Evolutionary conservation across 306 rosid genomes (phyloP).

Genomic region (Oemleria cerasiformis): DNA sequence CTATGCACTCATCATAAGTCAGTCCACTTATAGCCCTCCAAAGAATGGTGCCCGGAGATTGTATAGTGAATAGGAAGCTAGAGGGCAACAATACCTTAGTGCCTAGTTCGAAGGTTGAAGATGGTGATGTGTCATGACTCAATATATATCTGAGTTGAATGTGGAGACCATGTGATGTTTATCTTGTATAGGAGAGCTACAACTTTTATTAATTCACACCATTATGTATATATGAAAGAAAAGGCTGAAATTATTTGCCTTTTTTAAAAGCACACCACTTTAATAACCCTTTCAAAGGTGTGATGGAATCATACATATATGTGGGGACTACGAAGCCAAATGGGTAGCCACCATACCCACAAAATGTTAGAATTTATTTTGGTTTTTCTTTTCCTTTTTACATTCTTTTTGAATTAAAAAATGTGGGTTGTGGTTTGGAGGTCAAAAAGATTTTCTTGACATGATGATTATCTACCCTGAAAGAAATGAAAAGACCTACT

Average conservation of each 20-base stretch:
- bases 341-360: conserved; percentile 22
- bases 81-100: conserved; percentile 36
- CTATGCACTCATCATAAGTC: neutral
- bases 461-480: conserved; percentile 11
- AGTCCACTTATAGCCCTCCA: neutral
- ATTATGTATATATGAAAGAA: conserved; percentile 19
- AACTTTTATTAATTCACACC: conserved; percentile 22
- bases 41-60: conserved; percentile 21
- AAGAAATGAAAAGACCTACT: conserved; percentile 7
- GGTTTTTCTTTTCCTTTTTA: neutral
- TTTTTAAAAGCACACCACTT: conserved; percentile 23
- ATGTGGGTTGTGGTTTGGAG: conserved; percentile 17
- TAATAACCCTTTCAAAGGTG: conserved; percentile 13
- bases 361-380: conserved; percentile 9
- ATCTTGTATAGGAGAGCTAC: conserved; percentile 4
- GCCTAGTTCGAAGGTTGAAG: conserved; percentile 36
- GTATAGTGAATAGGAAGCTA: conserved; percentile 21
- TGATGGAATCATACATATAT: neutral
- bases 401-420: neutral
- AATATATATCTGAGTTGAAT: conserved; percentile 4
- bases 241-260: conserved; percentile 25
- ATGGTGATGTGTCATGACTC: conserved; percentile 39
- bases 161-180: conserved; percentile 63
- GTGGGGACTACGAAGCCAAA: conserved; percentile 21
- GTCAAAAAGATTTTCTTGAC: conserved; percentile 24